phyloP scores from a whole-genome alignment of 257 asterid genomes.

The Lantana camara region DNA sequence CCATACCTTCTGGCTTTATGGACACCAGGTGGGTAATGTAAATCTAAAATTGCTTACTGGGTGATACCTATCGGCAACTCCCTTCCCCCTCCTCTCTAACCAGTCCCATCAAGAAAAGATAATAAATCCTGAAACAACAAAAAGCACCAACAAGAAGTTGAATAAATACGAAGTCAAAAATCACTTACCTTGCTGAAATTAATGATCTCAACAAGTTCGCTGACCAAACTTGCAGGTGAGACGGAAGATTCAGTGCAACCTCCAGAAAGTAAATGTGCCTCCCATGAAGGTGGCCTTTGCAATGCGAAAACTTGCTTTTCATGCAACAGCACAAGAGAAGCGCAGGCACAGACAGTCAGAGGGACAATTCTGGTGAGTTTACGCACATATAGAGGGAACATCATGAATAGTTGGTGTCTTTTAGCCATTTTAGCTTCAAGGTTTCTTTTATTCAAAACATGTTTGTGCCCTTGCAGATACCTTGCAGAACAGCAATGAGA shows the following conservation, averaged over 20 bases:
- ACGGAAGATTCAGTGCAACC: slow-evolving; percentile 61
- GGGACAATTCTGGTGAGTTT: slow-evolving; percentile 78
- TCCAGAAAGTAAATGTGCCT: slow-evolving; percentile 52
- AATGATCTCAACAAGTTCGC: too few species aligned
- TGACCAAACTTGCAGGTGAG: slow-evolving; percentile 59
- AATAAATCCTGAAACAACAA: neutral
- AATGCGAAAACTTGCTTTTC: slow-evolving; percentile 47
- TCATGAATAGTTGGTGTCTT: neutral
- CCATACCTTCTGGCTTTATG: slow-evolving; percentile 97
- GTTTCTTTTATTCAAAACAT: slow-evolving; percentile 18
- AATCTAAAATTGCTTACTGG: slow-evolving; percentile 11
- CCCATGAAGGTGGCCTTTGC: slow-evolving; percentile 50
- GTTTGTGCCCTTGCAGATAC: slow-evolving; percentile 55
- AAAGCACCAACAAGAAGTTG: neutral
- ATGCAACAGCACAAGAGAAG: slow-evolving; percentile 57
- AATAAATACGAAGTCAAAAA: slow-evolving; percentile 4
- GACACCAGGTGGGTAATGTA: slow-evolving; percentile 77
- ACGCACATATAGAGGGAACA: slow-evolving; percentile 12
- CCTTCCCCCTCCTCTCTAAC: neutral
- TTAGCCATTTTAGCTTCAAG: neutral
- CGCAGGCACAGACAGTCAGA: slow-evolving; percentile 60
- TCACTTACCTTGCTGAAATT: neutral
- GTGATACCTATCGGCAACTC: neutral
- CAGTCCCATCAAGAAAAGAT: neutral
- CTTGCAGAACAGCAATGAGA: slow-evolving; percentile 83